A percentile compares a stretch with the other conserved stretches of the same genome.
These are phyloP conservation scores for Phytopythium boreale DNA, from an alignment of 352 stramenopile species.

Conservation along the genomic window DNA sequence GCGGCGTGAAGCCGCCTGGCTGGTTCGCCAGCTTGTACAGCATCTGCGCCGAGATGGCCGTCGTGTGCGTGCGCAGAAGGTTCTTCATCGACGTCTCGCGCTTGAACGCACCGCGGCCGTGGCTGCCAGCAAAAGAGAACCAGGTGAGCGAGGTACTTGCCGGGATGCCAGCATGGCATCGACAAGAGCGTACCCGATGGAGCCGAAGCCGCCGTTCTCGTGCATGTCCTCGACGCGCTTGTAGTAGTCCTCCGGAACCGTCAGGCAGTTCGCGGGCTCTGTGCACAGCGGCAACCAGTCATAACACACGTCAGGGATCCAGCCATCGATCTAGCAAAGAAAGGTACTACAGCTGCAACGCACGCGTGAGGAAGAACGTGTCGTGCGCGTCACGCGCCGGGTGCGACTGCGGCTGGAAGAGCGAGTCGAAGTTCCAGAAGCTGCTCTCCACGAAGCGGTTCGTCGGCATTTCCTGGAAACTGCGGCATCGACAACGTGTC, in stretches of 20 bases:
- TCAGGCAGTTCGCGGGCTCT: slow-evolving; percentile 71
- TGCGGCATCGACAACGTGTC: slow-evolving; percentile 11
- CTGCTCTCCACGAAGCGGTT: slow-evolving; percentile 99
- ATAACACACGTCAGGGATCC: neutral
- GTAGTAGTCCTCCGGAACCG: slow-evolving; percentile 99
- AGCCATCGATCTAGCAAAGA: neutral
- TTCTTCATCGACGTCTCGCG: slow-evolving; percentile 98
- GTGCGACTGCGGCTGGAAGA: slow-evolving; percentile 99
- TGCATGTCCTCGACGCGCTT: slow-evolving; percentile 98
- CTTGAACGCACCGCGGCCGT: slow-evolving; percentile 86
- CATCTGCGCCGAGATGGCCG: slow-evolving; percentile 98
- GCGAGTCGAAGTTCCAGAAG: slow-evolving; percentile 99
- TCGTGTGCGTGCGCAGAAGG: slow-evolving; percentile 99
- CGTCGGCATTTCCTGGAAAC: slow-evolving; percentile 99
- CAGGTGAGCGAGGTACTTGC: slow-evolving; percentile 2
- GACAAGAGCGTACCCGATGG: slow-evolving; percentile 92
- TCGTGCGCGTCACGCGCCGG: slow-evolving; percentile 99
- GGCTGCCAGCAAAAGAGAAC: slow-evolving; percentile 21
- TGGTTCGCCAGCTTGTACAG: slow-evolving; percentile 97
- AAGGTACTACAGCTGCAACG: slow-evolving; percentile 10
- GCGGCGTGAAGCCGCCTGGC: slow-evolving; percentile 95
- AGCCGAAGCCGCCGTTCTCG: slow-evolving; percentile 94
- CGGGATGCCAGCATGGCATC: neutral
- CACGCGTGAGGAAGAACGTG: slow-evolving; percentile 99
- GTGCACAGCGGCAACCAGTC: slow-evolving; percentile 6